These are phyloP conservation scores for Endotrypanum monterogeii DNA, from an alignment of 208 protist genomes.

Conservation along the genomic window DNA sequence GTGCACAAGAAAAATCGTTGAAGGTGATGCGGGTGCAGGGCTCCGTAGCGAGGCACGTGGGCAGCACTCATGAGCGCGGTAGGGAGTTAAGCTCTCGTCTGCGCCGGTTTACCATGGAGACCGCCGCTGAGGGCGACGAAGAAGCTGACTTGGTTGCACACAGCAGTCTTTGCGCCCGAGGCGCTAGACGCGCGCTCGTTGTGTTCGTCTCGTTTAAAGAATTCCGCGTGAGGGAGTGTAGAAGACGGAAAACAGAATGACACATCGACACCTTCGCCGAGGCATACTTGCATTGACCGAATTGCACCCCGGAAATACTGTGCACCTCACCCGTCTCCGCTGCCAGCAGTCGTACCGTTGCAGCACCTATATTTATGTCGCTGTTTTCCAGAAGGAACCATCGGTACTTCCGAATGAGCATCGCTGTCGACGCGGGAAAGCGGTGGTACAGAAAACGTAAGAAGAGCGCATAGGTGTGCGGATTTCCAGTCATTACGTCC, in stretches of 20 bases:
- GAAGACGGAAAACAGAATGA: constrained; percentile 28
- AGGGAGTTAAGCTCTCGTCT: constrained; percentile 17
- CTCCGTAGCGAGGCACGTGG: not conserved
- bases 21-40: not conserved
- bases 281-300: constrained; percentile 38
- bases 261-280: constrained; percentile 47
- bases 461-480: constrained; percentile 46
- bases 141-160: not conserved
- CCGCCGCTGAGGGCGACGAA: not conserved
- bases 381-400: constrained; percentile 60
- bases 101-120: not conserved
- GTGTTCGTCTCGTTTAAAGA: not conserved
- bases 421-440: constrained; percentile 29
- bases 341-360: constrained; percentile 34
- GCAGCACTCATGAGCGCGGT: not conserved
- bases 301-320: constrained; percentile 38
- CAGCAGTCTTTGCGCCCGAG: not conserved
- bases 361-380: constrained; percentile 25
- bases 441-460: constrained; percentile 45
- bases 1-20: not conserved
- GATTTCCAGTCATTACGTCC: constrained; percentile 47
- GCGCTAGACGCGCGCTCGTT: not conserved
- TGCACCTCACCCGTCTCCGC: constrained; percentile 9
- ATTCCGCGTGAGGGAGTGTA: constrained; percentile 6
- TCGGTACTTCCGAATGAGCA: constrained; percentile 34